Percentiles rank a stretch among this genome's conserved stretches.
Evolutionary conservation across 257 asterid genomes (phyloP).

Genomic region (Rubia yunnanensis): DNA sequence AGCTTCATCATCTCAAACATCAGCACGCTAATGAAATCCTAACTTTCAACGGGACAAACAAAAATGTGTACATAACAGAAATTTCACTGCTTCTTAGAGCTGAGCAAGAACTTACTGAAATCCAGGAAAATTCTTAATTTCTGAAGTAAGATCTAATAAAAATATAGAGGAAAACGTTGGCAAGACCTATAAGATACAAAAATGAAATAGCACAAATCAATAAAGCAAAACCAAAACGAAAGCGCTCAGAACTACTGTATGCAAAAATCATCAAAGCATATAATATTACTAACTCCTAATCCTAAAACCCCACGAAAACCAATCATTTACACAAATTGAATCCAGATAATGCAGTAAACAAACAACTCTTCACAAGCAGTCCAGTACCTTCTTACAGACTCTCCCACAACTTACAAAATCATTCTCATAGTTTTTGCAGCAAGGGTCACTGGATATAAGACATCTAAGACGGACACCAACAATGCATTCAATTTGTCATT

Average conservation of each 20-base stretch:
- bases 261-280: not conserved
- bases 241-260: too few relatives aligned
- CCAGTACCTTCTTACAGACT: too few relatives aligned
- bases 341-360: not conserved
- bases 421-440: too few relatives aligned
- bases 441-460: too few relatives aligned
- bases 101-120: conserved; percentile 47
- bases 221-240: not conserved
- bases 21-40: not conserved
- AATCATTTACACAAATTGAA: not conserved
- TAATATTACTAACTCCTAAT: not conserved
- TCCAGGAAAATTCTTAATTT: conserved; percentile 43
- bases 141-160: conserved; percentile 24
- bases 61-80: not conserved
- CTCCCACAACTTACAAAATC: too few relatives aligned
- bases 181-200: conserved; percentile 70
- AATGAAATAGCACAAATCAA: not conserved
- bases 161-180: conserved; percentile 81
- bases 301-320: not conserved
- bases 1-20: too few relatives aligned
- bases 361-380: not conserved
- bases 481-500: too few relatives aligned
- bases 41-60: not conserved
- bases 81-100: not conserved
- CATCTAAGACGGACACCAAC: too few relatives aligned